Evolutionary conservation across 2,329 filamentous ascomycete genomes (phyloP).

Genomic region (Clathrospora elynae): DNA sequence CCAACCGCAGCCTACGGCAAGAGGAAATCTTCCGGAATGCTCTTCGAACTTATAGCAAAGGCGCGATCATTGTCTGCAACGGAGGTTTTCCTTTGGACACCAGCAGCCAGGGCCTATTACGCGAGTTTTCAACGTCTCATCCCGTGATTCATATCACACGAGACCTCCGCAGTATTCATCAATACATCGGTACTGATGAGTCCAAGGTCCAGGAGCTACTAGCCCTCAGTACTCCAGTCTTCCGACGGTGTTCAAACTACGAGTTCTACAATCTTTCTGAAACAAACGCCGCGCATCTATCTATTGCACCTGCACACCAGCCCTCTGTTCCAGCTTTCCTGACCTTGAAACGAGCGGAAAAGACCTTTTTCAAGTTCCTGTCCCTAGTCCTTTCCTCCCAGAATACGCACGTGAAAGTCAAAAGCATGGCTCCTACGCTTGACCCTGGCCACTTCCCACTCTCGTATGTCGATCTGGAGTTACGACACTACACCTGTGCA

Average conservation of each 20-base stretch:
- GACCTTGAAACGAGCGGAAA: slow-evolving; percentile 69
- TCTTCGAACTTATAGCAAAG: slow-evolving; percentile 61
- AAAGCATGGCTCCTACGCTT: slow-evolving; percentile 54
- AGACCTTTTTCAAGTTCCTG: slow-evolving; percentile 71
- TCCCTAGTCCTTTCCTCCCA: slow-evolving; percentile 62
- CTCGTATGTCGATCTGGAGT: slow-evolving; percentile 63
- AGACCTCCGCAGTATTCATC: slow-evolving; percentile 66
- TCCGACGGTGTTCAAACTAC: slow-evolving; percentile 70
- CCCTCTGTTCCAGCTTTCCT: slow-evolving; percentile 62
- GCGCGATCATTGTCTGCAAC: slow-evolving; percentile 72
- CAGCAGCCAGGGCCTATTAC: slow-evolving; percentile 63
- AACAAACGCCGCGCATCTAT: slow-evolving; percentile 35
- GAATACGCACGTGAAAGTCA: slow-evolving; percentile 41
- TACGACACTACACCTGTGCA: slow-evolving; percentile 69
- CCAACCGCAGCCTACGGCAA: slow-evolving; percentile 67
- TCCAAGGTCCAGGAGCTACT: slow-evolving; percentile 64
- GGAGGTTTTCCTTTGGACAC: slow-evolving; percentile 67
- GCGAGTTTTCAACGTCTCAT: slow-evolving; percentile 66
- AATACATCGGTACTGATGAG: slow-evolving; percentile 61
- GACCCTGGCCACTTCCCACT: slow-evolving; percentile 67
- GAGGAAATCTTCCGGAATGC: slow-evolving; percentile 66
- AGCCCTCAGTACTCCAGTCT: slow-evolving; percentile 61
- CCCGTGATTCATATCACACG: slow-evolving; percentile 75
- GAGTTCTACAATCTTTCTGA: slow-evolving; percentile 79
- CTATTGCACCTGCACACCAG: slow-evolving; percentile 32